Base-by-base conservation (phyloP, 176 grass and related monocot genomes). In the Oryza glaberrima region DNA sequence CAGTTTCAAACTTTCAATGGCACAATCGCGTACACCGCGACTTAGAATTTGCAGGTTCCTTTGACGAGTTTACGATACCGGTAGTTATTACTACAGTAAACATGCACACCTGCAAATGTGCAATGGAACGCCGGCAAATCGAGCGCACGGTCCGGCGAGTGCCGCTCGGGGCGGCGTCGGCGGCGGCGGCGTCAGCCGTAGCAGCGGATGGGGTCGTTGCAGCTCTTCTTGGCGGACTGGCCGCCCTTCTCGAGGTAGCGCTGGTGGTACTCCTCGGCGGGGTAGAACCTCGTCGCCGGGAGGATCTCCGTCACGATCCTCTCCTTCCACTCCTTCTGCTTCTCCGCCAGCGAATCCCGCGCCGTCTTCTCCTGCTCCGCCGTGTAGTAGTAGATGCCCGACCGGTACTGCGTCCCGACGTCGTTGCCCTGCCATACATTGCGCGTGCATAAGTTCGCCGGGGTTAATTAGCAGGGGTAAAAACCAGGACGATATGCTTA, bases 301-400 rank as follows among this genome's bases (percentile, higher is more conserved):
- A 98, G 89, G 63, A 98, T 63, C 86, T 98, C 91, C 1, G 93
- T 98, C 32, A 98, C 91, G 82, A 98, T 93, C 26, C 76, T 69
- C 30, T 78, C 87, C 43, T 92, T 70, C 67, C 90, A 52, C 36
- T 92, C 77, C n/a, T 75, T 26, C 77, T 98, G 91, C 87, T 95
- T 94, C 65, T 28, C 83, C 54, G 80, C 93, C 73, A 87, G 43
- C 14, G 91, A 95, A 70, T 87, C 88, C 36, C 69, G 68, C 16
- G 96, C 93, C 36, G 72, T 11, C 81, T 20, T 79, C 73, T 90
- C 89, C 85, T 98, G 96, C 74, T 92, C 93, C 69, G 89, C 77
- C 35, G 73, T 95, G 77, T 98, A 98, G 89, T 92, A 95, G 83
- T 98, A 98, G 87, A 95, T 98, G 67, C 96, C 96, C 16, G 96